These are phyloP conservation scores for Ceratobasidium theobromae DNA, from an alignment of 1,284 basidiomycete genomes.

Conservation along the genomic window DNA sequence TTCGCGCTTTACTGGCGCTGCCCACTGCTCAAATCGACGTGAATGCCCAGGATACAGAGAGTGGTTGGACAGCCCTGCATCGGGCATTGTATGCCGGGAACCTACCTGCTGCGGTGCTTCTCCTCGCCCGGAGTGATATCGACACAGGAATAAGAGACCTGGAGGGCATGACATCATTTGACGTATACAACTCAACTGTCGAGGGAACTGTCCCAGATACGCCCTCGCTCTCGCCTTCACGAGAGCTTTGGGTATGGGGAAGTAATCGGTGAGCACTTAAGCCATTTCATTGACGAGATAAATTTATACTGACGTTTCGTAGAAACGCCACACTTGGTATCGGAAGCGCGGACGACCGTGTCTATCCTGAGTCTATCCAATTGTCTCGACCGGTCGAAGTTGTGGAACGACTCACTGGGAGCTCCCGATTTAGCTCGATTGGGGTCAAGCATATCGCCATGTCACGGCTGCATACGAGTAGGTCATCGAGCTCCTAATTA, in stretches of 20 bases:
- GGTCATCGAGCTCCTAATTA: constrained; percentile 15
- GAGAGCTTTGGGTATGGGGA: constrained; percentile 90
- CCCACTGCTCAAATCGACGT: constrained; percentile 65
- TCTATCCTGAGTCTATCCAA: constrained; percentile 76
- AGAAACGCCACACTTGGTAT: constrained; percentile 85
- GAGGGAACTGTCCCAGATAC: constrained; percentile 70
- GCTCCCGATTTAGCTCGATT: constrained; percentile 55
- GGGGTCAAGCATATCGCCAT: constrained; percentile 70
- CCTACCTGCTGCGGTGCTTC: constrained; percentile 71
- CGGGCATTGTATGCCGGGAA: constrained; percentile 89
- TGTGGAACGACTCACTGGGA: constrained; percentile 42
- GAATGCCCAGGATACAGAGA: constrained; percentile 82
- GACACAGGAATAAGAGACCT: constrained; percentile 78
- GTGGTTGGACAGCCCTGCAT: constrained; percentile 90
- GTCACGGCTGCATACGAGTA: constrained; percentile 79
- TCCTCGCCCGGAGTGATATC: constrained; percentile 74
- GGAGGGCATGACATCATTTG: constrained; percentile 92
- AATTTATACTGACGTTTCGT: not conserved
- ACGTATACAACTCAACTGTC: constrained; percentile 90
- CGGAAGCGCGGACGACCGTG: constrained; percentile 77
- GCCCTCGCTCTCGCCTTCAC: constrained; percentile 43
- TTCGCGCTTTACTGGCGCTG: constrained; percentile 77
- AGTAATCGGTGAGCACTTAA: constrained; percentile 60
- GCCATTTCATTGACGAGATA: not conserved
- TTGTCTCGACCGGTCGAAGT: constrained; percentile 43